These are phyloP conservation scores for Penicillium sclerotigenum DNA, from an alignment of 2,329 filamentous ascomycete genomes.

Conservation along the genomic window DNA sequence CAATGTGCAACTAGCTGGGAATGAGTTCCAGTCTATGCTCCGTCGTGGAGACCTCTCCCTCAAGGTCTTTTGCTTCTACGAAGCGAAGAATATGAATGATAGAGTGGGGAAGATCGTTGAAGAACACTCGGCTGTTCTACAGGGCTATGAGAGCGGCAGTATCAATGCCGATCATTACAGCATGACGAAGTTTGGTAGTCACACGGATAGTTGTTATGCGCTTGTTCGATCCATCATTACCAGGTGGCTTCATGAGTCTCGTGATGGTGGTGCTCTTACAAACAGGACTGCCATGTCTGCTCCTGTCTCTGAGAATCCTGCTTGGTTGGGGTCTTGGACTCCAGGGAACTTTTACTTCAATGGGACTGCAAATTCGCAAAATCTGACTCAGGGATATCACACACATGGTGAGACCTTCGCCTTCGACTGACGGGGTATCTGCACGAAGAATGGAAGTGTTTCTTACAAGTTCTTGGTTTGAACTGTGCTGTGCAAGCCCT, in stretches of 20 bases:
- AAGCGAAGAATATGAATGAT: slow-evolving; percentile 3
- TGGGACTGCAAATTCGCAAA: not conserved
- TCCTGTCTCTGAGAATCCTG: not conserved
- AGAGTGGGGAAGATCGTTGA: slow-evolving; percentile 11
- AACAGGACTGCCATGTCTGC: not conserved
- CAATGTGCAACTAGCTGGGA: not conserved
- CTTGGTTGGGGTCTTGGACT: slow-evolving; percentile 1
- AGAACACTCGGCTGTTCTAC: slow-evolving; percentile 10
- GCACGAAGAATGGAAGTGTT: no score
- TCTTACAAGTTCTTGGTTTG: not conserved
- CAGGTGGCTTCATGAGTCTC: not conserved
- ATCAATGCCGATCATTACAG: slow-evolving; percentile 10
- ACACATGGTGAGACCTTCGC: not conserved
- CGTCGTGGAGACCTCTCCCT: not conserved
- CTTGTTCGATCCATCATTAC: not conserved
- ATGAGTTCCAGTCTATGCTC: slow-evolving; percentile 10
- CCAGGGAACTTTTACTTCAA: not conserved
- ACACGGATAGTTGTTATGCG: slow-evolving; percentile 3
- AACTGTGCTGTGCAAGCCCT: not conserved
- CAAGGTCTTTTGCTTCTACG: slow-evolving; percentile 14
- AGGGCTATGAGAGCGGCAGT: not conserved
- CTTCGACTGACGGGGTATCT: not conserved
- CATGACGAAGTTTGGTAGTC: slow-evolving; percentile 3
- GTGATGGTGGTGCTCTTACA: not conserved
- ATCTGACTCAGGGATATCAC: not conserved